These are phyloP conservation scores for Apiotrichum laibachii DNA, from an alignment of 1,284 basidiomycete genomes.

Conservation along the genomic window DNA sequence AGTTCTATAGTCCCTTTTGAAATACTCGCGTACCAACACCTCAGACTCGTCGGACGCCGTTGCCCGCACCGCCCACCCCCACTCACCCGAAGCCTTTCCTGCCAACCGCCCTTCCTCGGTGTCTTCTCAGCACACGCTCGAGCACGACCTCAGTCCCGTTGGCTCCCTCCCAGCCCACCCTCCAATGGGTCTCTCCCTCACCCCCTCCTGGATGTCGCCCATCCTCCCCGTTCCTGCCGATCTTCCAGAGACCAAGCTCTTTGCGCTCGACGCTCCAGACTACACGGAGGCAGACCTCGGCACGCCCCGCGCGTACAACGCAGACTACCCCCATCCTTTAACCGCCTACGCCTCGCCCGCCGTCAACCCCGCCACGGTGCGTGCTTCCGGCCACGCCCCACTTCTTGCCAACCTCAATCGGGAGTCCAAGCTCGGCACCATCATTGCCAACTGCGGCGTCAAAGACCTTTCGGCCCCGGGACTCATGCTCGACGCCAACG, in stretches of 20 bases:
- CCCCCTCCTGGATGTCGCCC: not conserved
- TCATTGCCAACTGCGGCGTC: constrained; percentile 30
- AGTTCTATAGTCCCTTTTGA: too few relatives aligned
- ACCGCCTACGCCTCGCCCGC: constrained; percentile 43
- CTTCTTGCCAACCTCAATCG: constrained; percentile 25
- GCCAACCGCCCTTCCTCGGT: too few relatives aligned
- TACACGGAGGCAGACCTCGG: constrained; percentile 31
- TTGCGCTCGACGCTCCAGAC: constrained; percentile 25
- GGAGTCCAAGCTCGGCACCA: constrained; percentile 26
- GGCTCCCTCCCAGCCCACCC: too few relatives aligned
- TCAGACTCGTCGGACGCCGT: too few relatives aligned
- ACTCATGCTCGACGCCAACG: constrained; percentile 24
- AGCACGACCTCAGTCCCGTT: too few relatives aligned
- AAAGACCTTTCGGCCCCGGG: constrained; percentile 26
- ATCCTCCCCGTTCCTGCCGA: constrained; percentile 11
- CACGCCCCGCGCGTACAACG: constrained; percentile 40
- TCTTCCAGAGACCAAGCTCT: constrained; percentile 28
- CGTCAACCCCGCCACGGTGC: constrained; percentile 34
- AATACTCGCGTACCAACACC: too few relatives aligned
- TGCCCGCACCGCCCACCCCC: too few relatives aligned
- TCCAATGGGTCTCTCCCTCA: too few relatives aligned
- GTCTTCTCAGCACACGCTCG: too few relatives aligned
- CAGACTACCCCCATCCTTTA: constrained; percentile 43
- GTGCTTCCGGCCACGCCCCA: constrained; percentile 28
- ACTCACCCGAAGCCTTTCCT: too few relatives aligned